phyloP scores from a whole-genome alignment of 352 stramenopile genomes.

The Pythium monospermum region DNA sequence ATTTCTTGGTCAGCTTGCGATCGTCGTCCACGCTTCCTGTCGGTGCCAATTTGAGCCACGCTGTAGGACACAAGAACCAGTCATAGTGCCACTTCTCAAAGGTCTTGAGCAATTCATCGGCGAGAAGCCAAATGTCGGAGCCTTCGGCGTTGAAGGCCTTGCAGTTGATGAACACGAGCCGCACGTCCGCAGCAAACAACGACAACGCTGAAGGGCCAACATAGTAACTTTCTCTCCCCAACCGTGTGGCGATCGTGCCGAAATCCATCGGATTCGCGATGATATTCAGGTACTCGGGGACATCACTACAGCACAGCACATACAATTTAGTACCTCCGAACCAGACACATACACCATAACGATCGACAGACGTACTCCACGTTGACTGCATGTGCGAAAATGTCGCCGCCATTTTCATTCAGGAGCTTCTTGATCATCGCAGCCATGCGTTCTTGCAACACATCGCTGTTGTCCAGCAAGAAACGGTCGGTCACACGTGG shows the following conservation, averaged over 20 bases:
- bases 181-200: slow-evolving; percentile 80
- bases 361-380: slow-evolving; percentile 45
- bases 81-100: slow-evolving; percentile 89
- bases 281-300: slow-evolving; percentile 82
- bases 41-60: slow-evolving; percentile 70
- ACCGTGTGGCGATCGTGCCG: slow-evolving; percentile 64
- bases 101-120: slow-evolving; percentile 56
- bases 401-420: slow-evolving; percentile 79
- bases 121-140: slow-evolving; percentile 77
- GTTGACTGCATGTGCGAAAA: slow-evolving; percentile 79
- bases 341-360: no score
- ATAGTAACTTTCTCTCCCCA: slow-evolving; percentile 81
- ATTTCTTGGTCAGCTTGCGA: slow-evolving; percentile 43
- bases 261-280: slow-evolving; percentile 88
- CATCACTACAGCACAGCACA: slow-evolving; percentile 31
- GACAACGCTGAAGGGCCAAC: slow-evolving; percentile 58
- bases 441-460: slow-evolving; percentile 59
- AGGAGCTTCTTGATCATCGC: slow-evolving; percentile 78
- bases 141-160: slow-evolving; percentile 79
- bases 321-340: slow-evolving; percentile 5
- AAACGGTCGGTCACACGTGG: slow-evolving; percentile 81
- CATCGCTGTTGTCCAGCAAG: slow-evolving; percentile 68
- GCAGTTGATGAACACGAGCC: slow-evolving; percentile 85
- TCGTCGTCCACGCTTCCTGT: slow-evolving; percentile 45
- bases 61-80: slow-evolving; percentile 71